These are phyloP conservation scores for Pseudonitzschia pungens DNA, from an alignment of 108 stramenopile genomes.

Conservation along the genomic window DNA sequence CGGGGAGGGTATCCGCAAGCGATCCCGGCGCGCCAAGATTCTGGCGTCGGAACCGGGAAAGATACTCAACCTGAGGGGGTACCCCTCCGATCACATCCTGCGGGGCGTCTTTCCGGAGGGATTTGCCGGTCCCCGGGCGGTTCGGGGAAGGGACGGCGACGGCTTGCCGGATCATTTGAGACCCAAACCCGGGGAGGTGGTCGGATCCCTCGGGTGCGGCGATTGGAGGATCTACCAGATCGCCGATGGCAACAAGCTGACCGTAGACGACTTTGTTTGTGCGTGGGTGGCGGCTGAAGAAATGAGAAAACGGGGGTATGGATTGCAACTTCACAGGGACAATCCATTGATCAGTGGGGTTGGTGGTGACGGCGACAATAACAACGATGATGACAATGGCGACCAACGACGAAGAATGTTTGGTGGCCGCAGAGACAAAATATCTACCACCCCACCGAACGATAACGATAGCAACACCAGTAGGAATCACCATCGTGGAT, in stretches of 20 bases:
- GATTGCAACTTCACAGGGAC: not conserved
- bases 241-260: slow-evolving; percentile 39
- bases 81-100: not conserved
- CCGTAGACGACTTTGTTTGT: slow-evolving; percentile 40
- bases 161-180: not conserved
- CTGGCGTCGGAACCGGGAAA: slow-evolving; percentile 27
- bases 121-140: slow-evolving; percentile 17
- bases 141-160: not conserved
- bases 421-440: slow-evolving; percentile 14
- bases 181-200: slow-evolving; percentile 19
- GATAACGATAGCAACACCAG: not conserved
- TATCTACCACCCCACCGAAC: too few relatives aligned
- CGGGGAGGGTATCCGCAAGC: slow-evolving; percentile 22
- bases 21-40: slow-evolving; percentile 14
- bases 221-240: slow-evolving; percentile 44
- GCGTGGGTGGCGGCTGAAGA: slow-evolving; percentile 40
- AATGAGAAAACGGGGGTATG: slow-evolving; percentile 29
- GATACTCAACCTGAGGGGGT: slow-evolving; percentile 24
- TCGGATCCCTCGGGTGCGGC: slow-evolving; percentile 32
- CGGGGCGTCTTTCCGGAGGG: slow-evolving; percentile 14
- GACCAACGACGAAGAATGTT: slow-evolving; percentile 1
- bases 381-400: not conserved
- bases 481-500: not conserved
- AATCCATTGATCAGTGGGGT: not conserved
- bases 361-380: not conserved